Percentiles rank a stretch among this genome's conserved stretches.
Evolutionary conservation across 768 basidiomycete species (phyloP).

Genomic region (Kwoniella bestiolae): DNA sequence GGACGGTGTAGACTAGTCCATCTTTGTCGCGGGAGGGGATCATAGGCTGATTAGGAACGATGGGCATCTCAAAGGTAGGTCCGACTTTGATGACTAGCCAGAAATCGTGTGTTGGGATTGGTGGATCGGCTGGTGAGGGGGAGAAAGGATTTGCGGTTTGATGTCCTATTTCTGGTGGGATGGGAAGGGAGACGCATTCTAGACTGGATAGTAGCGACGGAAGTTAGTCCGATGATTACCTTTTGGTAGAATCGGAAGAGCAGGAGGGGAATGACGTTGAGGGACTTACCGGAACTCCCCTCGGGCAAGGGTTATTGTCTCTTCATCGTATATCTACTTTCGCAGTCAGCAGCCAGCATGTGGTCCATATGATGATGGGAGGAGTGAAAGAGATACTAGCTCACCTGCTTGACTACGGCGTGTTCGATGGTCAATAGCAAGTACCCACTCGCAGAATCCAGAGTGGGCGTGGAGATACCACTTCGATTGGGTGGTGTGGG

Average conservation of each 20-base stretch:
- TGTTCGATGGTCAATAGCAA: conserved; percentile 52
- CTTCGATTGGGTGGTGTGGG: conserved; percentile 4
- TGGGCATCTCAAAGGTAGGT: conserved; percentile 63
- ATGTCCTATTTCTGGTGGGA: conserved; percentile 47
- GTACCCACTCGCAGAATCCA: conserved; percentile 46
- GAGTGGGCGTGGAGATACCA: conserved; percentile 31
- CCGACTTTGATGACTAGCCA: conserved; percentile 69
- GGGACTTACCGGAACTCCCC: conserved; percentile 49
- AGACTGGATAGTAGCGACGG: conserved; percentile 58
- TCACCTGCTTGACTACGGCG: conserved; percentile 50
- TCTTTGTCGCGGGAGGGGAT: conserved; percentile 55
- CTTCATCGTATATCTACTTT: conserved; percentile 42
- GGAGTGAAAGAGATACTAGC: neutral
- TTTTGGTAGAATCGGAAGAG: too few relatives aligned
- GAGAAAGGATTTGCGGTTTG: conserved; percentile 54
- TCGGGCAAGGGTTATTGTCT: conserved; percentile 42
- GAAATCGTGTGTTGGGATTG: conserved; percentile 63
- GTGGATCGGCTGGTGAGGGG: conserved; percentile 47
- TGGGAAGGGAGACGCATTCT: conserved; percentile 66
- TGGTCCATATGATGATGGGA: neutral
- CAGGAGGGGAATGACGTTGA: neutral
- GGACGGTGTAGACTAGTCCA: conserved; percentile 43
- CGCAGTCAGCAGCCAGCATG: too few relatives aligned
- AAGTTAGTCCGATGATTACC: too few relatives aligned
- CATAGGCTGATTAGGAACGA: conserved; percentile 66